phyloP scores from a whole-genome alignment of 192 early-diverging fungal genomes.

The Coemansia sp. region DNA sequence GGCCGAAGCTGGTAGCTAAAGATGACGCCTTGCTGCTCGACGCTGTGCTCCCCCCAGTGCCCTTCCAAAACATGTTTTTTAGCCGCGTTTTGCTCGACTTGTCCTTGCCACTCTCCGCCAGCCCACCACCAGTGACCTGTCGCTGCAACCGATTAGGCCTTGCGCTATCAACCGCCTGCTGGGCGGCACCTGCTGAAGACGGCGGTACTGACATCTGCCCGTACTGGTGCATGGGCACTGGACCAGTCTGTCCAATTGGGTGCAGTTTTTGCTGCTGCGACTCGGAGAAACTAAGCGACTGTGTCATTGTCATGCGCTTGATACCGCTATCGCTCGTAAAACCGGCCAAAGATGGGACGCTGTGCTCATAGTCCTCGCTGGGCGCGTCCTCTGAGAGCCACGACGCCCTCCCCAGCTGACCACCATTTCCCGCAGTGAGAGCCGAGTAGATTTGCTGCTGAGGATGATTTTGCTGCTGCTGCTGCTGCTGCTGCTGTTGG shows the following conservation, averaged over 20 bases:
- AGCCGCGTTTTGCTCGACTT: constrained; percentile 45
- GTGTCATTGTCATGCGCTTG: neutral
- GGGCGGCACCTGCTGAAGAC: no score
- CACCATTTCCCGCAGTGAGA: neutral
- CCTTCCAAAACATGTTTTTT: constrained; percentile 46
- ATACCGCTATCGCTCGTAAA: no score
- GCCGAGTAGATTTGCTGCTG: neutral
- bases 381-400: constrained; percentile 45
- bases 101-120: neutral
- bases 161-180: constrained; percentile 7
- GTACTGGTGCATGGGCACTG: constrained; percentile 8
- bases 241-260: constrained; percentile 18
- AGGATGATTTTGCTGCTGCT: neutral
- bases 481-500: neutral
- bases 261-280: constrained; percentile 31
- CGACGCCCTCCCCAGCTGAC: constrained; percentile 5
- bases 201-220: no score
- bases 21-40: constrained; percentile 4
- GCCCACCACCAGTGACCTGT: neutral
- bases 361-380: constrained; percentile 8
- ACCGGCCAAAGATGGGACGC: no score
- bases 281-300: constrained; percentile 17
- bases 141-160: constrained; percentile 6
- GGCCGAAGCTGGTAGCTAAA: neutral
- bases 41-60: constrained; percentile 14